Conservation (phyloP, 129 eudicot genomes). For the Artemisia annua region DNA sequence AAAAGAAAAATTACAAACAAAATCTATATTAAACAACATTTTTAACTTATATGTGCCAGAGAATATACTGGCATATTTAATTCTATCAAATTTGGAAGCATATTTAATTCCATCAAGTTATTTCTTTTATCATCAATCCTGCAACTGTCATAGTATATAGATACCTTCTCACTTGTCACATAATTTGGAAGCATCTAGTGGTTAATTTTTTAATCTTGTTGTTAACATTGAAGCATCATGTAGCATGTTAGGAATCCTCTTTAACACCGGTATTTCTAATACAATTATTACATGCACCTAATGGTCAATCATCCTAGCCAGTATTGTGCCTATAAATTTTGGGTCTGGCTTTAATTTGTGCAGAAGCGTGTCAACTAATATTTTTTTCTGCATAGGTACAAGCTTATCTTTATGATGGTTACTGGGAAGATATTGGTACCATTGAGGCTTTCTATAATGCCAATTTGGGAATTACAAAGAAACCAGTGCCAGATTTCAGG, state of each 20-base stretch:
- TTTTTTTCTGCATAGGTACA: slow-evolving; percentile 58
- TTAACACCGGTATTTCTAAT: no score
- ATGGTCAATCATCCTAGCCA: neutral
- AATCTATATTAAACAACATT: slow-evolving; percentile 28
- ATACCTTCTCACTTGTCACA: neutral
- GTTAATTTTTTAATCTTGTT: neutral
- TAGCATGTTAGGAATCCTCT: neutral
- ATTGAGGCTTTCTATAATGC: slow-evolving; percentile 96
- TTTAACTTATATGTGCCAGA: slow-evolving; percentile 23
- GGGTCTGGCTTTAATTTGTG: neutral
- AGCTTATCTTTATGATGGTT: slow-evolving; percentile 91
- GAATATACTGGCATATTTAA: slow-evolving; percentile 1
- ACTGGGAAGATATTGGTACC: slow-evolving; percentile 98
- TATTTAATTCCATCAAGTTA: neutral
- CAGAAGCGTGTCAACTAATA: slow-evolving; percentile 15
- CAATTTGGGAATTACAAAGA: slow-evolving; percentile 87
- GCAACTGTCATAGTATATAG: neutral
- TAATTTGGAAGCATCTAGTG: slow-evolving; percentile 2
- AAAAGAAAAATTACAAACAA: slow-evolving; percentile 10
- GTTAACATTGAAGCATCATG: neutral
- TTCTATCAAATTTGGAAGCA: neutral
- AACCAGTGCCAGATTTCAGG: slow-evolving; percentile 97
- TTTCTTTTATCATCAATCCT: slow-evolving; percentile 1
- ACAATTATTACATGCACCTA: neutral
- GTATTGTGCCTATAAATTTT: neutral